A percentile compares a stretch with the other conserved stretches of the same genome.
Conservation (phyloP, 169 alveolate species). For the Theileria orientalis region DNA sequence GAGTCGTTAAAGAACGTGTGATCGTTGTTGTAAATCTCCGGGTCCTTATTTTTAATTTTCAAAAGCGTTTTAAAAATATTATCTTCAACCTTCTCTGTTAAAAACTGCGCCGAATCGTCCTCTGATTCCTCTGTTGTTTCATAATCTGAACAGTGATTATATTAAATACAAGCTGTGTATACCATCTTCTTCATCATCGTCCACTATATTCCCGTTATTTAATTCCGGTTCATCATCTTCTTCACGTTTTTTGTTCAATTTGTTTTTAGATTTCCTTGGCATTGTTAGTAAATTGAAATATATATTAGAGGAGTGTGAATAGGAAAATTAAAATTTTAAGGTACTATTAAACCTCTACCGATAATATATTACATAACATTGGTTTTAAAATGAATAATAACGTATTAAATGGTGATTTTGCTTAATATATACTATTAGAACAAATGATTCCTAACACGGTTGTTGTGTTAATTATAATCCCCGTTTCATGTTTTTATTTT, state of each 20-base stretch:
- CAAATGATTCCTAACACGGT: too few species aligned
- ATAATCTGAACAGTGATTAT: not conserved
- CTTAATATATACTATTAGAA: too few species aligned
- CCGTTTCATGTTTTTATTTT: too few species aligned
- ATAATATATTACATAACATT: too few species aligned
- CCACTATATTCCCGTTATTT: not conserved
- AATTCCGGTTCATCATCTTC: not conserved
- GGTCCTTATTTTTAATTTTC: constrained; percentile 72
- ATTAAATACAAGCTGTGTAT: too few species aligned
- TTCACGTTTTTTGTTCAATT: not conserved
- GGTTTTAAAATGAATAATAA: too few species aligned
- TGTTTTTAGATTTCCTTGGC: constrained; percentile 4
- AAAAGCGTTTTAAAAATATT: constrained; percentile 72
- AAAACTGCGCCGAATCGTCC: constrained; percentile 74
- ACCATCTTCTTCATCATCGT: not conserved
- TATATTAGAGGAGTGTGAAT: not conserved
- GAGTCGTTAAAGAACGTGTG: constrained; percentile 67
- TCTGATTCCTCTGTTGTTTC: constrained; percentile 64
- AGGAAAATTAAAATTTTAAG: too few species aligned
- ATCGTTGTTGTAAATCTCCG: constrained; percentile 69
- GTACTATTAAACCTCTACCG: too few species aligned
- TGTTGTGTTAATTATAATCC: too few species aligned
- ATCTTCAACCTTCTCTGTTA: constrained; percentile 71
- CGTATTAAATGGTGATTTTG: too few species aligned
- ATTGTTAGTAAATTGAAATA: not conserved